Conservation (phyloP, 768 basidiomycete species). For the Pulveroboletus sp. region DNA sequence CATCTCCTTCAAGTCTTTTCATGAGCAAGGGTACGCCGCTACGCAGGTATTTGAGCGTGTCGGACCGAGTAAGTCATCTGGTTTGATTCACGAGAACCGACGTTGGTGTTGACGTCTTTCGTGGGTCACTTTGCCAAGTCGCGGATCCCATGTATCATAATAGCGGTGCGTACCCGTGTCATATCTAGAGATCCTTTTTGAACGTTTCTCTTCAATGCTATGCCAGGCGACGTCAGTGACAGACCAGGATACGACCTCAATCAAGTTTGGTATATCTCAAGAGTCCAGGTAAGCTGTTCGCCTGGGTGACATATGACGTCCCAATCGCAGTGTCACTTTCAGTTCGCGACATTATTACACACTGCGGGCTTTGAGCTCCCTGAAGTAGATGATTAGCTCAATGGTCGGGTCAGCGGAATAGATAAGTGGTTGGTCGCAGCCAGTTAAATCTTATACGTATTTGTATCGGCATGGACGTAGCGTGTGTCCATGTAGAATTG, state of each 20-base stretch:
- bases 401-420: neutral
- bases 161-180: conserved; percentile 44
- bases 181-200: neutral
- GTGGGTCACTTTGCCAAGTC: conserved; percentile 39
- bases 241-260: conserved; percentile 78
- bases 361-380: conserved; percentile 54
- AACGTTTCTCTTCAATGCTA: neutral
- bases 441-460: conserved; percentile 5
- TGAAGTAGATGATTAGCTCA: neutral
- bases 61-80: conserved; percentile 49
- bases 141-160: conserved; percentile 89
- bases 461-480: neutral
- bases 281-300: conserved; percentile 62
- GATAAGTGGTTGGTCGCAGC: no score
- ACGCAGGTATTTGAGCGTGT: conserved; percentile 87
- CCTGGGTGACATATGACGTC: neutral
- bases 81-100: neutral
- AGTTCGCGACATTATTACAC: conserved; percentile 71
- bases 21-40: conserved; percentile 77
- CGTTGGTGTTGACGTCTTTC: neutral
- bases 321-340: neutral
- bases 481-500: neutral
- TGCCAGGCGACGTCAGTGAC: conserved; percentile 67
- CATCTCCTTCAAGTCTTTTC: conserved; percentile 54
- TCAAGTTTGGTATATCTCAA: conserved; percentile 79